These are phyloP conservation scores for Phytophthora pinifolia DNA, from an alignment of 352 stramenopile genomes.

Conservation along the genomic window DNA sequence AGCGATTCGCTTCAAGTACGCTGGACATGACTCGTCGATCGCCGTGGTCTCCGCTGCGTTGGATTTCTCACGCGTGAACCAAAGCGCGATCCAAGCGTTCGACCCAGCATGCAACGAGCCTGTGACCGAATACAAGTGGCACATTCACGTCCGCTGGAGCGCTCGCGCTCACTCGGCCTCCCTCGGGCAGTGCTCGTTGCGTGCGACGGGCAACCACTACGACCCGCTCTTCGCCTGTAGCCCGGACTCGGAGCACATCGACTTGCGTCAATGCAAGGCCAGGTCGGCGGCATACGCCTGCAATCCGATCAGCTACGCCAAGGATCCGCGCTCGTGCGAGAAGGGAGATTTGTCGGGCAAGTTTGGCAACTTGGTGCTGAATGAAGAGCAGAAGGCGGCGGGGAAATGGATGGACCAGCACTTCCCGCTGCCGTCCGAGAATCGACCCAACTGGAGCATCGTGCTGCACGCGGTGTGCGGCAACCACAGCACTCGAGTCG, in stretches of 20 bases:
- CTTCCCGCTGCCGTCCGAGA: constrained; percentile 30
- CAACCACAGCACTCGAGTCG: constrained; percentile 30
- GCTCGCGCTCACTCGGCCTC: constrained; percentile 36
- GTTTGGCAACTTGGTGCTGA: constrained; percentile 33
- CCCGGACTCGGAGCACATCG: constrained; percentile 37
- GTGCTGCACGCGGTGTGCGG: constrained; percentile 41
- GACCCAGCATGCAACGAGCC: constrained; percentile 28
- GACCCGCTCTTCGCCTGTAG: constrained; percentile 44
- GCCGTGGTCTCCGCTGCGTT: constrained; percentile 32
- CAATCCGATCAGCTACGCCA: constrained; percentile 33
- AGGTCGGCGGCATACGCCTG: constrained; percentile 39
- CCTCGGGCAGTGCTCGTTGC: constrained; percentile 36
- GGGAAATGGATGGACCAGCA: constrained; percentile 35
- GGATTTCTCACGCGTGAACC: constrained; percentile 38
- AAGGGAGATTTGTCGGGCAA: constrained; percentile 59
- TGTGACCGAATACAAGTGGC: constrained; percentile 42
- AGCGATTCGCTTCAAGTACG: constrained; percentile 26
- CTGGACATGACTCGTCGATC: constrained; percentile 16
- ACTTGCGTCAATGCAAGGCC: too few relatives aligned
- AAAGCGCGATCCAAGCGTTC: constrained; percentile 16
- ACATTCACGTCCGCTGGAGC: too few relatives aligned
- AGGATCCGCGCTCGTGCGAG: constrained; percentile 39
- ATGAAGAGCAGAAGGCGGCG: constrained; percentile 17
- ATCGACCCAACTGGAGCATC: constrained; percentile 41
- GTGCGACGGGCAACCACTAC: constrained; percentile 45